A percentile compares a stretch with the other conserved stretches of the same genome.
phyloP scores from a whole-genome alignment of 768 basidiomycete genomes.

The Suillus subaureus region DNA sequence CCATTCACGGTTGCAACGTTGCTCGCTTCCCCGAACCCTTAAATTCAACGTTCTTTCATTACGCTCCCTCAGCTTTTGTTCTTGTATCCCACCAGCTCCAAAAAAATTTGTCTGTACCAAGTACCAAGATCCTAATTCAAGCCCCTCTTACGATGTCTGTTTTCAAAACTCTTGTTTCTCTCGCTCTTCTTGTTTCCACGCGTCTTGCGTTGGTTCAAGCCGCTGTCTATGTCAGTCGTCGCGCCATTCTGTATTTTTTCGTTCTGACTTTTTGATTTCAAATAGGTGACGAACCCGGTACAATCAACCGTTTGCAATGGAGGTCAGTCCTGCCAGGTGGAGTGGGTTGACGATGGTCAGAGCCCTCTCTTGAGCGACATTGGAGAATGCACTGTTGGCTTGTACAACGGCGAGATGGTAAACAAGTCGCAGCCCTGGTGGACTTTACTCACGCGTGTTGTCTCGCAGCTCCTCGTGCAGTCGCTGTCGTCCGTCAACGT shows the following conservation, averaged over 20 bases:
- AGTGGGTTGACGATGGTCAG: conserved; percentile 67
- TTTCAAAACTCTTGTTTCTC: conserved; percentile 14
- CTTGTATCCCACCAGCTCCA: conserved; percentile 7
- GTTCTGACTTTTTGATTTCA: conserved; percentile 1
- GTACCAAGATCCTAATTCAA: conserved; percentile 10
- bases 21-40: conserved; percentile 26
- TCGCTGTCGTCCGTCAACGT: conserved; percentile 59
- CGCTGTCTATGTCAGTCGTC: conserved; percentile 22
- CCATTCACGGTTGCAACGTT: conserved; percentile 15
- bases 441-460: conserved; percentile 6
- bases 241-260: not conserved
- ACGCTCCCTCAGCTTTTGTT: conserved; percentile 11
- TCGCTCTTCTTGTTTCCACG: conserved; percentile 25
- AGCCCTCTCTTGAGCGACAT: conserved; percentile 50
- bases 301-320: conserved; percentile 49
- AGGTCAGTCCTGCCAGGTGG: conserved; percentile 53
- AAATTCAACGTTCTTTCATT: conserved; percentile 24
- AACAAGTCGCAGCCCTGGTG: conserved; percentile 15
- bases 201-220: conserved; percentile 17
- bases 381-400: conserved; percentile 53
- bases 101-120: not conserved
- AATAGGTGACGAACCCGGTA: conserved; percentile 51
- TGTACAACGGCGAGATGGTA: conserved; percentile 62
- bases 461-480: conserved; percentile 56
- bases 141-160: conserved; percentile 17